Conservation (phyloP, 2,329 filamentous ascomycete species). For the Ophiostoma quercus region DNA sequence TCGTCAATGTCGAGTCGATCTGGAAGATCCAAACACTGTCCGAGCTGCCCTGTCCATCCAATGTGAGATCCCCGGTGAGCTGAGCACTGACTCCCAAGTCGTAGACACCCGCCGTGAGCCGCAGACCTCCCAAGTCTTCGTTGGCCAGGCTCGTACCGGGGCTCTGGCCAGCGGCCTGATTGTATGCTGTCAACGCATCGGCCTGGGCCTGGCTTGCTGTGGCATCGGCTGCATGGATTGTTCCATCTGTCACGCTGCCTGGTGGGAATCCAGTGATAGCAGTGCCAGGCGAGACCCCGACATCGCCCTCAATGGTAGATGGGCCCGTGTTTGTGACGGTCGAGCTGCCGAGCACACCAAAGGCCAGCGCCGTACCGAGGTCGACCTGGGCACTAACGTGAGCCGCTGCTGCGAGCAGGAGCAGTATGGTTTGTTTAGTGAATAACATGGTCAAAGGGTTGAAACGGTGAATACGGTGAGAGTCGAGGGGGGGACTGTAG, state of each 20-base stretch:
- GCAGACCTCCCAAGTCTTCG: neutral
- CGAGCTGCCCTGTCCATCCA: neutral
- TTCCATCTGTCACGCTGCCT: neutral
- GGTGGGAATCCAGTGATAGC: neutral
- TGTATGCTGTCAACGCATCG: neutral
- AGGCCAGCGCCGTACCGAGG: neutral
- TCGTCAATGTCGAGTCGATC: neutral
- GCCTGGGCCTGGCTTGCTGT: neutral
- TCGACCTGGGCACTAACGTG: neutral
- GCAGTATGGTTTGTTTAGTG: neutral
- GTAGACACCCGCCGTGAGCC: neutral
- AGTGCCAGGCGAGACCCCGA: neutral
- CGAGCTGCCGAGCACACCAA: neutral
- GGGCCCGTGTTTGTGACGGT: neutral
- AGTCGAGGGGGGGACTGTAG: too few relatives aligned
- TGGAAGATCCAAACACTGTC: neutral
- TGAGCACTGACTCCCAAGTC: neutral
- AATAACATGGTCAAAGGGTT: neutral
- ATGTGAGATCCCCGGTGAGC: neutral
- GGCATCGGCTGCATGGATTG: neutral
- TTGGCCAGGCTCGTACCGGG: neutral
- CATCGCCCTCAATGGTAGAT: neutral
- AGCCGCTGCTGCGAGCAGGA: neutral
- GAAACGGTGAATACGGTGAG: too few relatives aligned
- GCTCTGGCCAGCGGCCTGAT: neutral